Base-by-base conservation (phyloP, 352 stramenopile species). In the Phytophthora kernoviae region DNA sequence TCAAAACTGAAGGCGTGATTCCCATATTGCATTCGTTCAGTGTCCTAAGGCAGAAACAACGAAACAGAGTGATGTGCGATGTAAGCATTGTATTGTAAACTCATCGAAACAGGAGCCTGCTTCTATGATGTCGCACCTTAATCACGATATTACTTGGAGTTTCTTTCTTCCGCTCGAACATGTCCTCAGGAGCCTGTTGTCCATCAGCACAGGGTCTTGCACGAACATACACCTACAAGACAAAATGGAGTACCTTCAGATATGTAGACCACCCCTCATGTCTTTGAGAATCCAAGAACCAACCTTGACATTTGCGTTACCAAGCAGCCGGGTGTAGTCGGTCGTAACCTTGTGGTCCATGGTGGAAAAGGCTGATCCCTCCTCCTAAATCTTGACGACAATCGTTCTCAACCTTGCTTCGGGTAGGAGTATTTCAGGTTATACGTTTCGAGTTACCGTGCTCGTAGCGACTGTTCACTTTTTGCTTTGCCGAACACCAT, bases 321-420 rank as follows among this genome's bases (percentile, higher is more conserved):
- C 80, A 8, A 89, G 75, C 57, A 90, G 62, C 27, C 85, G 79
- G 22, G 85, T 94, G 73, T 94, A 94, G 63, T 94, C 85, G 9
- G 81, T 92, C 43, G 84, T 91, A 66, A 94, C 81, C 59, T 90
- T 94, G 71, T 94, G 85, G 62, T 91, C 85, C 85, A 94, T 94
- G 33, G 3, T 21, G 44, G 42, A 36, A 8, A 41, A 34, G 21
- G 54, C 14, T 27, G 43, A n/a, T n/a, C n/a, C n/a, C n/a, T n/a
- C n/a, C 27, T 14, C 6, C 21, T 33, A 14, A 20, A 43, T 42
- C 27, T 22, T 18, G 48, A n/a, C 6, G 20, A 15, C 47, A 34
- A 22, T 46, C 37, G 44, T 47, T n/a, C n/a, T n/a, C 1, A 21
- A 18, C 15, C 8, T 12, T 34, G 17, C 14, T 21, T 48, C 20